Percentiles rank a stretch among this genome's conserved stretches.
phyloP scores from a whole-genome alignment of 225 moss, liverwort and hornwort genomes.

The Climacium dendroides region DNA sequence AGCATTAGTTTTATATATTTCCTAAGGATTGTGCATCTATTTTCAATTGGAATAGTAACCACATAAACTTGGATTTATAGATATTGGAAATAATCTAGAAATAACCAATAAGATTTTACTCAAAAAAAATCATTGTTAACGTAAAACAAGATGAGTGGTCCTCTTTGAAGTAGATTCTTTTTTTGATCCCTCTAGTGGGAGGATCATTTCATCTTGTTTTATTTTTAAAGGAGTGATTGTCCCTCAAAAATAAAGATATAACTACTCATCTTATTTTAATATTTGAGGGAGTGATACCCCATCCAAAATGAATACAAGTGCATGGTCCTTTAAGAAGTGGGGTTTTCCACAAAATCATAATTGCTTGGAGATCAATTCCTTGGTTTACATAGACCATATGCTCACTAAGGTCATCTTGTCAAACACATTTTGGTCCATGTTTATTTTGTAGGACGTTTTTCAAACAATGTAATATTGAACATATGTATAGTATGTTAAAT shows the following conservation, averaged over 20 bases:
- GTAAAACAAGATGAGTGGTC: background rate
- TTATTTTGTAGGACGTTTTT: background rate
- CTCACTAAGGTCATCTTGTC: background rate
- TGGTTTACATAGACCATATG: background rate
- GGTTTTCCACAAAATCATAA: background rate
- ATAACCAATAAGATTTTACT: background rate
- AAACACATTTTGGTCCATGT: too few relatives aligned
- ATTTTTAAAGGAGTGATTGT: background rate
- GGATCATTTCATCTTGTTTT: background rate
- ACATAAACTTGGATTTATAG: background rate
- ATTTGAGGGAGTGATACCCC: too few relatives aligned
- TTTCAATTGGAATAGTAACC: background rate
- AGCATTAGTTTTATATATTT: too few relatives aligned
- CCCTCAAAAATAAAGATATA: too few relatives aligned
- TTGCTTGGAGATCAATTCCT: background rate
- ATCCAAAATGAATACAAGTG: too few relatives aligned
- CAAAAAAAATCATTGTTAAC: background rate
- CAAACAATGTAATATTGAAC: too few relatives aligned
- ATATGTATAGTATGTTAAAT: too few relatives aligned
- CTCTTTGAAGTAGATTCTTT: background rate
- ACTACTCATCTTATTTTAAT: too few relatives aligned
- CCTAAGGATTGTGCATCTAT: too few relatives aligned
- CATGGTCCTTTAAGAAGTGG: too few relatives aligned
- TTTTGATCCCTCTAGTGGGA: too few relatives aligned
- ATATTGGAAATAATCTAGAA: accelerated